Evolutionary conservation across 176 grass and related monocot species (phyloP).

Genomic region (Pontederia paniculata): DNA sequence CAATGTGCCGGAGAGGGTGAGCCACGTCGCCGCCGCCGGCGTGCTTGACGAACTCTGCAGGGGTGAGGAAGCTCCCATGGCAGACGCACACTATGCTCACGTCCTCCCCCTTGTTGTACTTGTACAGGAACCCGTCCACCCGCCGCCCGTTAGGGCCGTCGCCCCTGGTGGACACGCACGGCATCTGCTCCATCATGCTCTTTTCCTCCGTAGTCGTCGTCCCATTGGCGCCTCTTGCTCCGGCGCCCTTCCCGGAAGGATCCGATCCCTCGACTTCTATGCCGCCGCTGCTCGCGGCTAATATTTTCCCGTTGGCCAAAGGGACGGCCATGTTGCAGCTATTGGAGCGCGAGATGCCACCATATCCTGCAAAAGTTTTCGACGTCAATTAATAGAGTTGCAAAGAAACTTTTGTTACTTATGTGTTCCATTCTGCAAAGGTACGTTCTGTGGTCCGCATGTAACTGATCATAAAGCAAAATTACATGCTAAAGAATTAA

Average conservation of each 20-base stretch:
- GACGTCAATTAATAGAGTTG: too few species aligned
- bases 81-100: slow-evolving; percentile 93
- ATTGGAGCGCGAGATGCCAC: too few species aligned
- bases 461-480: too few species aligned
- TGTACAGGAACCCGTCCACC: slow-evolving; percentile 90
- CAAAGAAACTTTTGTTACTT: too few species aligned
- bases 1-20: slow-evolving; percentile 76
- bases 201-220: slow-evolving; percentile 16
- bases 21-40: slow-evolving; percentile 69
- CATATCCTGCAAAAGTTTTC: too few species aligned
- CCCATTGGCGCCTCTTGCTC: neutral
- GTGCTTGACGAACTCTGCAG: slow-evolving; percentile 76
- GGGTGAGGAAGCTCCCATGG: slow-evolving; percentile 87
- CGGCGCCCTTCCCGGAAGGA: neutral
- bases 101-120: slow-evolving; percentile 58
- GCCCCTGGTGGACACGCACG: slow-evolving; percentile 67
- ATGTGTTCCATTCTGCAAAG: too few species aligned
- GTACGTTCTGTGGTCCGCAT: too few species aligned
- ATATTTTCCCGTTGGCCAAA: too few species aligned
- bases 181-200: slow-evolving; percentile 92
- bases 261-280: too few species aligned
- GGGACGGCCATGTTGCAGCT: too few species aligned
- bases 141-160: slow-evolving; percentile 41
- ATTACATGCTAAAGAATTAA: too few species aligned
- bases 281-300: too few species aligned